A percentile compares a stretch with the other conserved stretches of the same genome.
phyloP scores from a whole-genome alignment of 768 basidiomycete species.

The Rhodotorula babjevae region DNA sequence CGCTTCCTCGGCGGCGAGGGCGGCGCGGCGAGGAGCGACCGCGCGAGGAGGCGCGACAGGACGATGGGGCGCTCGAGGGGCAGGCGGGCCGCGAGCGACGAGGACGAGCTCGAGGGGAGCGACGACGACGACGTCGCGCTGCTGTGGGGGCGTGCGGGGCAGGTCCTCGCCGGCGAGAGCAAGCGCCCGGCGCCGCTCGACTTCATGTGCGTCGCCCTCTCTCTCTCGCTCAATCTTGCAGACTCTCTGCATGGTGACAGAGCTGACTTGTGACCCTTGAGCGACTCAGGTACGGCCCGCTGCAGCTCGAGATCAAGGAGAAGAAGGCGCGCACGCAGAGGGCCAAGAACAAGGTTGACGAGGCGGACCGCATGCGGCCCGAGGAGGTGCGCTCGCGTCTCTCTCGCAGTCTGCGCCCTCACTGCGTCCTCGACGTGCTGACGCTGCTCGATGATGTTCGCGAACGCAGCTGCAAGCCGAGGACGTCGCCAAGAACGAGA shows the following conservation, averaged over 20 bases:
- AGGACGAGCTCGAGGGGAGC: conserved; percentile 48
- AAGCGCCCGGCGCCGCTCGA: conserved; percentile 72
- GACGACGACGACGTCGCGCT: conserved; percentile 17
- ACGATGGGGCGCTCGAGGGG: conserved; percentile 12
- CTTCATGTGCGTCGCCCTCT: conserved; percentile 65
- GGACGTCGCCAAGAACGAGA: conserved; percentile 74
- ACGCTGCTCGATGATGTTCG: not conserved
- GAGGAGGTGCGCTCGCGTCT: conserved; percentile 55
- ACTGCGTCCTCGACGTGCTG: not conserved
- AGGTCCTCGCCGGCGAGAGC: conserved; percentile 73
- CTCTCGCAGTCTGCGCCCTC: not conserved
- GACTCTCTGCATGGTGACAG: too few species aligned
- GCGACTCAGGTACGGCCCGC: conserved; percentile 72
- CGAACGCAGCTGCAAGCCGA: conserved; percentile 58
- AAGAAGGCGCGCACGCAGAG: conserved; percentile 34
- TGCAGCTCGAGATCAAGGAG: conserved; percentile 60
- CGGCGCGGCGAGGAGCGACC: conserved; percentile 42
- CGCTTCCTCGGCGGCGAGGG: conserved; percentile 54
- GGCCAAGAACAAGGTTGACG: conserved; percentile 65
- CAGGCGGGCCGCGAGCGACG: conserved; percentile 41
- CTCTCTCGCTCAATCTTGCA: not conserved
- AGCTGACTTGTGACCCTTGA: not conserved
- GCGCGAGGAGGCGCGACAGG: conserved; percentile 50
- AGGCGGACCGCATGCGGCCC: conserved; percentile 62
- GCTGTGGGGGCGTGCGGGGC: conserved; percentile 76